Conservation (phyloP, 805 yeast species). For the Sungouiozyma ichnusensis region DNA sequence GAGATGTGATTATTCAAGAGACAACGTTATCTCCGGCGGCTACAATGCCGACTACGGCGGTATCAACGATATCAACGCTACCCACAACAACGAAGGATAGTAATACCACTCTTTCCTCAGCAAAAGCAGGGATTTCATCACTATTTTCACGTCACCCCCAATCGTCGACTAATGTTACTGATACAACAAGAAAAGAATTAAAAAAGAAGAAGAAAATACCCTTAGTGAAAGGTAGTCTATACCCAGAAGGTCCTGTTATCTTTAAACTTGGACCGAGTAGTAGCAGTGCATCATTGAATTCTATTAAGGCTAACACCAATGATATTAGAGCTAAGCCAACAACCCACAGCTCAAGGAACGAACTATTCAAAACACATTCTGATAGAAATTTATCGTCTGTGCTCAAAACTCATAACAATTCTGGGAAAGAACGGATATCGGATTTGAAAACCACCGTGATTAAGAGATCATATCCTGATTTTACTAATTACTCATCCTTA, state of each 20-base stretch:
- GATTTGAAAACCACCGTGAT: slow-evolving; percentile 28
- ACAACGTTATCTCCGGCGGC: too few relatives aligned
- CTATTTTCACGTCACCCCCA: background rate
- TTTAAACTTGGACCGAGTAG: slow-evolving; percentile 12
- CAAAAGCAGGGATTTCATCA: background rate
- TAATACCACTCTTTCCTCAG: background rate
- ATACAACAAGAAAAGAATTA: slow-evolving; percentile 1
- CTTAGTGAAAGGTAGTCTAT: slow-evolving; percentile 25
- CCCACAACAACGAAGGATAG: too few relatives aligned
- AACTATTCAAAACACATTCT: background rate
- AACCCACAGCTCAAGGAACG: too few relatives aligned
- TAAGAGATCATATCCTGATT: slow-evolving; percentile 11
- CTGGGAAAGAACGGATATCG: slow-evolving; percentile 19
- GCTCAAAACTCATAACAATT: background rate
- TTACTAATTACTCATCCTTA: slow-evolving; percentile 11
- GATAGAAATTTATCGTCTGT: background rate
- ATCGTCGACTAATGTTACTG: background rate
- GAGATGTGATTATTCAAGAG: slow-evolving; percentile 12
- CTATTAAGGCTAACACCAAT: slow-evolving; percentile 7
- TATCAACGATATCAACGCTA: background rate
- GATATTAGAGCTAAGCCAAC: background rate
- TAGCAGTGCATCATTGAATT: slow-evolving; percentile 4
- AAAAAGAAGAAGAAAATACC: slow-evolving; percentile 11
- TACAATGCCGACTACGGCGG: background rate
- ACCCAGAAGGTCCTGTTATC: slow-evolving; percentile 27